Evolutionary conservation across 148 eudicot genomes (phyloP), one percentile per base, ranked within the genome.

Genomic region (Limonium bicolor): DNA sequence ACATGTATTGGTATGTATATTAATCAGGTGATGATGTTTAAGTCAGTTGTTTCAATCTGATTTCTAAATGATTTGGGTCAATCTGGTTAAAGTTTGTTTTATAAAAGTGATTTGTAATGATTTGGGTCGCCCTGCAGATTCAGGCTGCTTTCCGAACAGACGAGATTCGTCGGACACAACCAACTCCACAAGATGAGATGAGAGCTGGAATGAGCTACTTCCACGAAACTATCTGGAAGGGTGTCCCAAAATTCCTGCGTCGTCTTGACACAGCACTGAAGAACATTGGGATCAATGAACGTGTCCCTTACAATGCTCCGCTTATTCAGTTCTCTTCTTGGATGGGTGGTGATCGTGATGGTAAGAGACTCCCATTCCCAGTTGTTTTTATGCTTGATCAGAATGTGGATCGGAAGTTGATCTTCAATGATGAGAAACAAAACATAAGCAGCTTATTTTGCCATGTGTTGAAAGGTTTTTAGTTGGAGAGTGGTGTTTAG

Each of bases 261-360:
- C 55, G 55, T 25, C 44, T 51, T 25, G 55, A 51, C 46, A 51
- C 55, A 8, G 55, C 55, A 3, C 38, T 51, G 29, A 51, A 51
- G 34, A 51, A 38, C 32, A 51, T 51, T 51, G 55, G 55, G 25
- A 51, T 51, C 8, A 51, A 51, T 51, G 55, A 51, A 45, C 55
- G 55, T 36, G 34, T 51, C 19, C 55, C 55, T 24, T 51, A 51
- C 20, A 51, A 51, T 8, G 55, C 55, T 20, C 55, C 55, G 17
- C 45, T 51, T 6, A 51, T 51, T 51, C 55, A 51, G 22, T 51
- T 51, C 23, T 51, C 55, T 32, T 51, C 55, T 12, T 51, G 55
- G 55, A 51, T 51, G 55, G 55, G 55, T 38, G 55, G 55, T 36
- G 55, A 51, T 20, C 55, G 55, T 8, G 55, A 51, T 37, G 55